These are phyloP conservation scores for Fusarium dlaminii DNA, from an alignment of 2,329 filamentous ascomycete genomes.

Conservation along the genomic window DNA sequence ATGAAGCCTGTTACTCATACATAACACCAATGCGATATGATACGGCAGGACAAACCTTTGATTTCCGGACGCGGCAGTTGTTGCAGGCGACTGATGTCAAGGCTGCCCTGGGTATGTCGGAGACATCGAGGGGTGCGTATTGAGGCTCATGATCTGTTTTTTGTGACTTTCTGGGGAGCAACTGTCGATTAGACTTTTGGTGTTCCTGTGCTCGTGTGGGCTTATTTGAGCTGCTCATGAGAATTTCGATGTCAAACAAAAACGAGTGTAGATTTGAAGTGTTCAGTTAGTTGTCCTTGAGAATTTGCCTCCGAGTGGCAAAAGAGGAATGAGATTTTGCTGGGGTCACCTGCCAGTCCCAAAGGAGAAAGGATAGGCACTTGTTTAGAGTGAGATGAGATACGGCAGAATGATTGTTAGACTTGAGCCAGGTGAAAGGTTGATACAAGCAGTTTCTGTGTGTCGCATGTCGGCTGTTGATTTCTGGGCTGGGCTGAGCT, in stretches of 20 bases:
- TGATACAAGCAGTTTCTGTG: background rate
- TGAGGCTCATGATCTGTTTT: background rate
- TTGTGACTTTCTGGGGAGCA: constrained; percentile 1
- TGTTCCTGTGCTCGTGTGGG: constrained; percentile 10
- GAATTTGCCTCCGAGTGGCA: background rate
- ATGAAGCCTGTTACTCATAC: background rate
- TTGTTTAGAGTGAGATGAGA: background rate
- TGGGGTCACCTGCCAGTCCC: background rate
- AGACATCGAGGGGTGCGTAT: constrained; percentile 2
- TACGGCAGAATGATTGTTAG: accelerated
- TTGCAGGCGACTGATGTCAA: constrained; percentile 24
- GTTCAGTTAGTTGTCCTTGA: background rate
- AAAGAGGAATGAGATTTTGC: background rate
- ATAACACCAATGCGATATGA: too few species aligned
- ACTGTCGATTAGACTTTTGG: constrained; percentile 10
- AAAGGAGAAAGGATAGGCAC: background rate
- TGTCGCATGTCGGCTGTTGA: background rate
- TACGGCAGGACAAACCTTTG: constrained; percentile 2
- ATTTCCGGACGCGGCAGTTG: constrained; percentile 13
- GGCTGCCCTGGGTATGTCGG: background rate
- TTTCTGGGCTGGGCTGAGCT: background rate
- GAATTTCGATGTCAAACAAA: background rate
- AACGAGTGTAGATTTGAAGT: background rate
- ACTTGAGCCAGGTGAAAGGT: background rate
- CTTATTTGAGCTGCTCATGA: constrained; percentile 5